Conservation (phyloP, 2,329 filamentous ascomycete genomes). For the Penicillium sp. region DNA sequence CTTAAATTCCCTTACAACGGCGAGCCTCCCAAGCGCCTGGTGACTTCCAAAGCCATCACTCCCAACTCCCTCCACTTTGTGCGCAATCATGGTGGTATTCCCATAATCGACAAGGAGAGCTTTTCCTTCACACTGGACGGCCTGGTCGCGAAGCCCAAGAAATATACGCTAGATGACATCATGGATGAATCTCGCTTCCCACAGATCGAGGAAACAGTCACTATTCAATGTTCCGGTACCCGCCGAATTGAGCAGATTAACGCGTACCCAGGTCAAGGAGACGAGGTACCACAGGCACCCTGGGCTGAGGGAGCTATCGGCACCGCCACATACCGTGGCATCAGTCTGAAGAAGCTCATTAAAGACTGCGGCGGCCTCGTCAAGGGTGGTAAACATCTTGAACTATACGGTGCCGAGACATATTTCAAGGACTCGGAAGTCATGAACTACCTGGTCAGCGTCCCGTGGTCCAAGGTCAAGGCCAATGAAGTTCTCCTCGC, state of each 20-base stretch:
- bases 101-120: slow-evolving; percentile 56
- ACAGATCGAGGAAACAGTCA: slow-evolving; percentile 55
- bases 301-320: slow-evolving; percentile 68
- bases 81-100: slow-evolving; percentile 68
- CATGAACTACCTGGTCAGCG: slow-evolving; percentile 64
- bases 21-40: slow-evolving; percentile 57
- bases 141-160: slow-evolving; percentile 56
- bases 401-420: slow-evolving; percentile 67
- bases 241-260: slow-evolving; percentile 65
- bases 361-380: slow-evolving; percentile 64
- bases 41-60: slow-evolving; percentile 55
- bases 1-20: slow-evolving; percentile 63
- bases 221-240: slow-evolving; percentile 66
- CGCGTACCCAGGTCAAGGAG: slow-evolving; percentile 63
- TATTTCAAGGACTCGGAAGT: slow-evolving; percentile 66
- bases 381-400: slow-evolving; percentile 57
- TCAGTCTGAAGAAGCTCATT: slow-evolving; percentile 66
- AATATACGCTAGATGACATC: slow-evolving; percentile 57
- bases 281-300: slow-evolving; percentile 50
- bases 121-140: slow-evolving; percentile 57
- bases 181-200: slow-evolving; percentile 59
- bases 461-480: slow-evolving; percentile 66
- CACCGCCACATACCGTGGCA: slow-evolving; percentile 60
- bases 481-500: slow-evolving; percentile 63
- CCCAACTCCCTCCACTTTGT: slow-evolving; percentile 63